A percentile compares a stretch with the other conserved stretches of the same genome.
Conservation (phyloP, 352 stramenopile species). For the Saprolegnia parasitica region DNA sequence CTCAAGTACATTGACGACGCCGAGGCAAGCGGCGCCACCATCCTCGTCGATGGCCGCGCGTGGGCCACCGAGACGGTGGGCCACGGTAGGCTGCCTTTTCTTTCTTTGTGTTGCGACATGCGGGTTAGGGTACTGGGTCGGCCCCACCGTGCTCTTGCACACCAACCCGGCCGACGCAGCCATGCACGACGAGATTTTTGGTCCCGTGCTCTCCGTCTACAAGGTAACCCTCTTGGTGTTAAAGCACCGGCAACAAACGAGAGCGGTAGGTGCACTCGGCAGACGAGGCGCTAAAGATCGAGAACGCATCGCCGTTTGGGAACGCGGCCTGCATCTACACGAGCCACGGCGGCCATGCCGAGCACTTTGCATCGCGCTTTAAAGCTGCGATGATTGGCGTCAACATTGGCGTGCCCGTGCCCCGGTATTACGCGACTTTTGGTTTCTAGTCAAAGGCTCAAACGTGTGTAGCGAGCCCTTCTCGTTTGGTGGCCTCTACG, state of each 20-base stretch:
- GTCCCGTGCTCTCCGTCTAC: conserved; percentile 92
- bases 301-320: conserved; percentile 95
- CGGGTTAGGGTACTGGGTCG: conserved; percentile 86
- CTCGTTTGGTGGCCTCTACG: conserved; percentile 96
- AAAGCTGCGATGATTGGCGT: conserved; percentile 93
- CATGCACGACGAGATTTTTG: conserved; percentile 96
- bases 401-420: conserved; percentile 95
- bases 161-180: conserved; percentile 76
- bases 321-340: conserved; percentile 98
- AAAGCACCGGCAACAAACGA: neutral
- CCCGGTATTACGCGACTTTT: conserved; percentile 40
- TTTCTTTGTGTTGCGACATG: neutral
- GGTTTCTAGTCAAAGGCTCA: neutral
- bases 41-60: conserved; percentile 90
- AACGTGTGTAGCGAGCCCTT: conserved; percentile 76
- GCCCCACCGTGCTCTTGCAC: conserved; percentile 94
- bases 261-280: conserved; percentile 57
- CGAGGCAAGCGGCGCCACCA: conserved; percentile 68
- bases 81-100: conserved; percentile 1
- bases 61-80: conserved; percentile 60
- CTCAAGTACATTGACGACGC: conserved; percentile 92
- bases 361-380: conserved; percentile 93
- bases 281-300: conserved; percentile 93
- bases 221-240: conserved; percentile 30
- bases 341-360: conserved; percentile 86